A percentile compares a stretch with the other conserved stretches of the same genome.
Conservation (phyloP, 2,329 filamentous ascomycete genomes). For the Colletotrichum liriopes region DNA sequence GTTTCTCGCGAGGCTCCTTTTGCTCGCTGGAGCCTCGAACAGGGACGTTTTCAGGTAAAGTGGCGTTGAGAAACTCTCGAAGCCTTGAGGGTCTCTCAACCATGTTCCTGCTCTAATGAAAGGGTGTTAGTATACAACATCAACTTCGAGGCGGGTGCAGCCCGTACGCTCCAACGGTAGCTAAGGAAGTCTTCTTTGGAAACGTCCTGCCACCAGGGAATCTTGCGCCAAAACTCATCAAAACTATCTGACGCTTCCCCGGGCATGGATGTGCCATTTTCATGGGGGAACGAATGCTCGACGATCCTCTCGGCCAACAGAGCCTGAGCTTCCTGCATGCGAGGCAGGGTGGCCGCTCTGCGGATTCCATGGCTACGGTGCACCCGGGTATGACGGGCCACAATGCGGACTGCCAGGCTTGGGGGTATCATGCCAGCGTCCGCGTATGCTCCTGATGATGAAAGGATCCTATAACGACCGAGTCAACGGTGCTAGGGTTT, state of each 20-base stretch:
- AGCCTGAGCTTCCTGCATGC: constrained; percentile 14
- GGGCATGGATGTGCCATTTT: not conserved
- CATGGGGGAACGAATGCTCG: not conserved
- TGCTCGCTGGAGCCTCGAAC: constrained; percentile 48
- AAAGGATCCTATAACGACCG: not conserved
- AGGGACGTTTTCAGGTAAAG: constrained; percentile 67
- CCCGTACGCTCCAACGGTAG: constrained; percentile 69
- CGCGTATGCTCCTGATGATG: not conserved
- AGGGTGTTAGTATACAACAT: constrained; percentile 8
- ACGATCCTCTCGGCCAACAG: constrained; percentile 1
- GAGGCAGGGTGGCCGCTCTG: constrained; percentile 9
- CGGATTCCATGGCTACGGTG: not conserved
- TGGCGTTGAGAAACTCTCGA: constrained; percentile 62
- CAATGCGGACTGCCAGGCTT: not conserved
- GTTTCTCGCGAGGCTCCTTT: constrained; percentile 65
- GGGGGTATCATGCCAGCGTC: not conserved
- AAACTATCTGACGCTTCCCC: constrained; percentile 15
- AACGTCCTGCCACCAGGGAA: constrained; percentile 66
- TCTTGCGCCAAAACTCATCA: constrained; percentile 66
- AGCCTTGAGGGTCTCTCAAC: constrained; percentile 65
- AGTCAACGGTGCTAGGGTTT: not conserved
- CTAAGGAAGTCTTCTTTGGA: constrained; percentile 64
- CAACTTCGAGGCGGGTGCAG: not conserved
- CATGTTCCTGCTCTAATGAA: constrained; percentile 61
- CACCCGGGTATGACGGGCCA: not conserved